Evolutionary conservation across 352 stramenopile genomes (phyloP).

Genomic region (Blastocystis sp.): DNA sequence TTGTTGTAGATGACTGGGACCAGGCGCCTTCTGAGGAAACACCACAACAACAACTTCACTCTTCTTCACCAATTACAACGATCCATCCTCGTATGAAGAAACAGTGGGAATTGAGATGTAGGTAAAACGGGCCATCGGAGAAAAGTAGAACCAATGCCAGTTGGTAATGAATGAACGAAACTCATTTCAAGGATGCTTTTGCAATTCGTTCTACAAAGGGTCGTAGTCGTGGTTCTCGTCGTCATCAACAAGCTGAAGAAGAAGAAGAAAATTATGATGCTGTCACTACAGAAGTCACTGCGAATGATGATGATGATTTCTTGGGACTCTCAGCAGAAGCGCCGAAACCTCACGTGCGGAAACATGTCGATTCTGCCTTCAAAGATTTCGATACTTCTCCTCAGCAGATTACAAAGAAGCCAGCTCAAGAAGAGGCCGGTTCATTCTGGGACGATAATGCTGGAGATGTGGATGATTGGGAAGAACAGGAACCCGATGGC

Average conservation of each 20-base stretch:
- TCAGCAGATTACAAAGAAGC: not conserved
- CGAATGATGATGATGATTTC: slow-evolving; percentile 3
- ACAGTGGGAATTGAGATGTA: not conserved
- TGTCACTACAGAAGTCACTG: not conserved
- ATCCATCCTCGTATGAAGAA: not conserved
- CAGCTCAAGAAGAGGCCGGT: not conserved
- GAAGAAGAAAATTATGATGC: not conserved
- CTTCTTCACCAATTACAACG: not conserved
- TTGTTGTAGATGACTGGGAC: not conserved
- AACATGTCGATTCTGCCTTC: slow-evolving; percentile 8
- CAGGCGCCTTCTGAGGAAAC: not conserved
- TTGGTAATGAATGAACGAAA: not conserved
- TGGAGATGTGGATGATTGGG: not conserved
- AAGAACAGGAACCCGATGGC: not conserved
- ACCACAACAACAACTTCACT: not conserved
- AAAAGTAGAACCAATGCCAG: slow-evolving; percentile 51
- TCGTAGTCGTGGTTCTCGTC: not conserved
- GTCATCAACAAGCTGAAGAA: slow-evolving; percentile 23
- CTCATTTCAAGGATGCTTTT: slow-evolving; percentile 32
- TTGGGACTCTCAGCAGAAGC: not conserved
- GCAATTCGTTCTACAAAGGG: slow-evolving; percentile 38
- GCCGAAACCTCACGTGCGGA: not conserved
- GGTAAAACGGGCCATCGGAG: slow-evolving; percentile 12
- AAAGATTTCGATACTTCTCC: not conserved
- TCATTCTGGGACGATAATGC: slow-evolving; percentile 38